Evolutionary conservation across 2,329 filamentous ascomycete genomes (phyloP).

Genomic region (Claviceps humidiphila): DNA sequence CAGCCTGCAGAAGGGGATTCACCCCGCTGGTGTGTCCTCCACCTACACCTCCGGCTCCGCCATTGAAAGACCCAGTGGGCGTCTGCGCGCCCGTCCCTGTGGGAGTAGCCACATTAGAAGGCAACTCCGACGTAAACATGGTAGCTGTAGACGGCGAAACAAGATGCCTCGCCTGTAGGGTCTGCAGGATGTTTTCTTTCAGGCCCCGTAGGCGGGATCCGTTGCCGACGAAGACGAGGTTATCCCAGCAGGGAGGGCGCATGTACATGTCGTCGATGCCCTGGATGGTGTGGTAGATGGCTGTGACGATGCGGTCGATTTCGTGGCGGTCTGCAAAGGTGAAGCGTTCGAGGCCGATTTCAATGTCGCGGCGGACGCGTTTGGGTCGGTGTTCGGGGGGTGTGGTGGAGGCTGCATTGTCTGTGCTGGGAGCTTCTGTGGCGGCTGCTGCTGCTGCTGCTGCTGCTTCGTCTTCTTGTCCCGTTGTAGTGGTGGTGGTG

Average conservation of each 20-base stretch:
- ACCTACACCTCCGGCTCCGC: slow-evolving; percentile 10
- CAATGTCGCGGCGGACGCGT: slow-evolving; percentile 52
- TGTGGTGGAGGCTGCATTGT: slow-evolving; percentile 12
- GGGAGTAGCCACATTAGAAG: slow-evolving; percentile 84
- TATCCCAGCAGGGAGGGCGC: slow-evolving; percentile 82
- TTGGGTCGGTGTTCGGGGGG: slow-evolving; percentile 38
- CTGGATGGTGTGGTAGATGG: slow-evolving; percentile 73
- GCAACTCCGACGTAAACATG: slow-evolving; percentile 94
- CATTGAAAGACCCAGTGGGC: slow-evolving; percentile 52
- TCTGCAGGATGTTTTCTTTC: slow-evolving; percentile 74
- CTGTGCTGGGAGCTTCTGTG: background rate
- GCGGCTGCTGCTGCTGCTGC: slow-evolving; percentile 3
- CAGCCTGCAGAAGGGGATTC: slow-evolving; percentile 84
- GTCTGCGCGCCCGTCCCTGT: slow-evolving; percentile 84
- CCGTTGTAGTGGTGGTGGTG: background rate
- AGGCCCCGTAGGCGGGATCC: slow-evolving; percentile 64
- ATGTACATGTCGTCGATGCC: slow-evolving; percentile 74
- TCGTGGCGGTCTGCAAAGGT: slow-evolving; percentile 55
- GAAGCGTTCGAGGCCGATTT: slow-evolving; percentile 67
- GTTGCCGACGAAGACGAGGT: slow-evolving; percentile 81
- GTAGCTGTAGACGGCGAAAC: slow-evolving; percentile 86
- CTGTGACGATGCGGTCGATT: slow-evolving; percentile 70
- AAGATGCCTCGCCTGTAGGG: slow-evolving; percentile 68
- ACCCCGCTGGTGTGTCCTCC: slow-evolving; percentile 41
- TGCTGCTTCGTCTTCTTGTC: slow-evolving; percentile 5